Conservation (phyloP, 78 protist species). For the Anaeramoeba flamelloides region DNA sequence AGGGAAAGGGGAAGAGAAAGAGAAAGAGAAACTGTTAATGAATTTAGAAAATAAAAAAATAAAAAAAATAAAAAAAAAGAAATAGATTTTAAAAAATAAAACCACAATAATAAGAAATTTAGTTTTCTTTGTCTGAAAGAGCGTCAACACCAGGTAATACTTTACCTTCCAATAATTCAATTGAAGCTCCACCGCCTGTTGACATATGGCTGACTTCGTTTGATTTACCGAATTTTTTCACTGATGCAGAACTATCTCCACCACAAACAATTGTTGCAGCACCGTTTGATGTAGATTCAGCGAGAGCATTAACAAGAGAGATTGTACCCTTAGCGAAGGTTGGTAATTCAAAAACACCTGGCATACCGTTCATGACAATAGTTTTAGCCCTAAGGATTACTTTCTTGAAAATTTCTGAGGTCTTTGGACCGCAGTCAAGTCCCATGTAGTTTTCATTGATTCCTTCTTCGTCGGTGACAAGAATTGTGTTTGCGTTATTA, state of each 20-base stretch:
- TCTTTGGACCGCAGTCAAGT: constrained; percentile 87
- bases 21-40: too few relatives aligned
- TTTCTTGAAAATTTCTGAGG: constrained; percentile 36
- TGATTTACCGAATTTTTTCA: constrained; percentile 37
- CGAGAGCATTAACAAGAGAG: constrained; percentile 49
- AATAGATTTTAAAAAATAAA: too few relatives aligned
- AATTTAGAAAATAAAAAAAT: too few relatives aligned
- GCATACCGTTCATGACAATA: constrained; percentile 87
- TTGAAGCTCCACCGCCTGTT: constrained; percentile 99
- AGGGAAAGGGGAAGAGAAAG: too few relatives aligned
- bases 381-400: constrained; percentile 41
- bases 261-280: constrained; percentile 85
- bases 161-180: constrained; percentile 93
- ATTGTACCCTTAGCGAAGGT: constrained; percentile 71
- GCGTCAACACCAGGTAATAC: constrained; percentile 45
- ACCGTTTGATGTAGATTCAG: constrained; percentile 58
- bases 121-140: constrained; percentile 15
- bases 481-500: constrained; percentile 28
- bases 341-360: constrained; percentile 91
- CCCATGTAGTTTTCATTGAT: constrained; percentile 92
- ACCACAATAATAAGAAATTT: too few relatives aligned
- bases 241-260: constrained; percentile 94
- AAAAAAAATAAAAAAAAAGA: too few relatives aligned
- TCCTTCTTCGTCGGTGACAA: constrained; percentile 45
- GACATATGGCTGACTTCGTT: constrained; percentile 62